phyloP scores from a whole-genome alignment of 139 green algal genomes.

The Chlorella sp. region DNA sequence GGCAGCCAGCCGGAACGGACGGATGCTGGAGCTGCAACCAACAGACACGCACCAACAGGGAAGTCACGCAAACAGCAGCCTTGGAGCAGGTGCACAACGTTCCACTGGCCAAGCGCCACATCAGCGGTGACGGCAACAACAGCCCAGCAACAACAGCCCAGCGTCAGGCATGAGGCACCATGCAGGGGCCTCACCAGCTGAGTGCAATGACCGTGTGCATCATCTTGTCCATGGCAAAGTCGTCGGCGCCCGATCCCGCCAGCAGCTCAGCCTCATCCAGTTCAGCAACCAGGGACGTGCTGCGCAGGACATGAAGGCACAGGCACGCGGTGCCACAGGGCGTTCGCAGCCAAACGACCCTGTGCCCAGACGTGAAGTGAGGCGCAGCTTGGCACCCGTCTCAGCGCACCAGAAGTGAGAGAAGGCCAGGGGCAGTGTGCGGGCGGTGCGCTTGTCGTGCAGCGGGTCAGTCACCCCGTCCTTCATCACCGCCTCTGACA shows the following conservation, averaged over 20 bases:
- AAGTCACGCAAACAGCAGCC: neutral
- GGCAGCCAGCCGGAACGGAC: conserved; percentile 13
- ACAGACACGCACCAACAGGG: neutral
- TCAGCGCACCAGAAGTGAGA: conserved; percentile 5
- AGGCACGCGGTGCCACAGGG: neutral
- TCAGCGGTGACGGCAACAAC: neutral
- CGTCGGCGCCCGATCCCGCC: neutral
- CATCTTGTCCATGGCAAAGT: conserved; percentile 12
- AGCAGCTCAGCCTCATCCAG: conserved; percentile 12
- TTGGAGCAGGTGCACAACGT: neutral
- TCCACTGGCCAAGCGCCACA: neutral
- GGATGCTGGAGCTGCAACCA: conserved; percentile 10
- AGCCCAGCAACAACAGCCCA: neutral
- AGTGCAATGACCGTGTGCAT: conserved; percentile 1
- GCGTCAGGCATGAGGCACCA: neutral
- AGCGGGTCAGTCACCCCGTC: conserved; percentile 8
- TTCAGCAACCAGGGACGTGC: conserved; percentile 5
- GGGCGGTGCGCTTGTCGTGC: conserved; percentile 1
- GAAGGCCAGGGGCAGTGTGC: neutral
- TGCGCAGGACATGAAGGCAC: neutral
- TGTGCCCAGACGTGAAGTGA: neutral
- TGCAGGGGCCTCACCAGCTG: neutral
- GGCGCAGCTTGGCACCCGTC: neutral
- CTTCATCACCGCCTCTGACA: conserved; percentile 5
- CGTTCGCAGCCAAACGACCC: neutral